Conservation (phyloP, 1,284 basidiomycete genomes). For the Leccinum insigne region DNA sequence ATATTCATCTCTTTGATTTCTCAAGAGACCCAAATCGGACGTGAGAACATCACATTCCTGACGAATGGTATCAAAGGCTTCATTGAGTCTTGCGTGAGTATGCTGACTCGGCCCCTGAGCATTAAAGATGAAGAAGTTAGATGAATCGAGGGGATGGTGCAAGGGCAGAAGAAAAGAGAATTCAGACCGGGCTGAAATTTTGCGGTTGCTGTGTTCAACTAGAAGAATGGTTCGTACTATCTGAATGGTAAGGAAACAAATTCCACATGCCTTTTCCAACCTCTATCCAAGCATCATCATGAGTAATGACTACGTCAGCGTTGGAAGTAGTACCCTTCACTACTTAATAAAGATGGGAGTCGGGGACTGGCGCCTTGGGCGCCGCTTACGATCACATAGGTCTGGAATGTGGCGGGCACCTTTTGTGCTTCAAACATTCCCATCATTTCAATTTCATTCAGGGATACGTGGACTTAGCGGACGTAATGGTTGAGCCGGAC, state of each 20-base stretch:
- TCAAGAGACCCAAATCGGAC: constrained; percentile 67
- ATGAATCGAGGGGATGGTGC: not conserved
- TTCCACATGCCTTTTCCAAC: too few relatives aligned
- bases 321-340: too few relatives aligned
- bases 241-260: too few relatives aligned
- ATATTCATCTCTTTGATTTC: constrained; percentile 86
- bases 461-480: not conserved
- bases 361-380: too few relatives aligned
- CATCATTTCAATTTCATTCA: not conserved
- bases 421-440: not conserved
- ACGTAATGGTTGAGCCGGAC: not conserved
- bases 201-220: constrained; percentile 12
- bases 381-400: not conserved
- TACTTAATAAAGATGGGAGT: too few relatives aligned
- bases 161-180: constrained; percentile 1
- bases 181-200: constrained; percentile 26
- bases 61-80: constrained; percentile 82
- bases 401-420: not conserved
- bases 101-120: constrained; percentile 41
- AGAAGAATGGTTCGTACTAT: too few relatives aligned
- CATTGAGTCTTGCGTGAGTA: constrained; percentile 58
- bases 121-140: constrained; percentile 20
- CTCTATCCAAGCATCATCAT: too few relatives aligned
- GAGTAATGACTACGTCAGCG: too few relatives aligned
- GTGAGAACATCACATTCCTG: constrained; percentile 85